phyloP scores from a whole-genome alignment of 306 rosid genomes.

The Nissolia schottii region DNA sequence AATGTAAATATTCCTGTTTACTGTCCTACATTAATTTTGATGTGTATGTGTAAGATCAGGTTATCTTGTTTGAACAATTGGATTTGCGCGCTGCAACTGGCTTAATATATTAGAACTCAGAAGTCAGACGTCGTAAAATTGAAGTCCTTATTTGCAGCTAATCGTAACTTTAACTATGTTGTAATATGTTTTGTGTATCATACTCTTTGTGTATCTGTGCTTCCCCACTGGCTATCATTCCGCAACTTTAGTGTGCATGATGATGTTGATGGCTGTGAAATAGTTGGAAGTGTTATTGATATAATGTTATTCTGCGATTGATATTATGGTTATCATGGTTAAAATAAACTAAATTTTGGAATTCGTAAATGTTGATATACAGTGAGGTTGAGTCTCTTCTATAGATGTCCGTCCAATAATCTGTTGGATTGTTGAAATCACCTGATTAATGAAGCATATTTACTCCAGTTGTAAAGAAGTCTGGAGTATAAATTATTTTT shows the following conservation, averaged over 20 bases:
- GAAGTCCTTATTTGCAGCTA: background rate
- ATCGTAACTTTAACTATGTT: background rate
- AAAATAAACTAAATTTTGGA: background rate
- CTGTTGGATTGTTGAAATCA: background rate
- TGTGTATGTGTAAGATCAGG: background rate
- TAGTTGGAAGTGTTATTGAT: background rate
- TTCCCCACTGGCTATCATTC: background rate
- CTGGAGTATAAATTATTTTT: background rate
- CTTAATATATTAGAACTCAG: background rate
- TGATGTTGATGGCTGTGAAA: background rate
- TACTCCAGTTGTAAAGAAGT: background rate
- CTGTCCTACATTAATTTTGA: background rate
- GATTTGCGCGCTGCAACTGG: background rate
- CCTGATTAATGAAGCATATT: background rate
- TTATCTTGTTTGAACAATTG: background rate
- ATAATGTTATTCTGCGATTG: background rate
- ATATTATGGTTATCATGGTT: background rate
- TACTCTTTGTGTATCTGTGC: background rate
- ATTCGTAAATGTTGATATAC: background rate
- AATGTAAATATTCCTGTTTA: conserved; percentile 54
- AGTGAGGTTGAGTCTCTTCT: background rate
- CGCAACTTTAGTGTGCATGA: background rate
- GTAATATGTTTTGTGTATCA: background rate
- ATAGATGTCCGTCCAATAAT: background rate
- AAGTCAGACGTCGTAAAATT: background rate